These are phyloP conservation scores for Solanum tarijense DNA, from an alignment of 257 asterid species.

Conservation along the genomic window DNA sequence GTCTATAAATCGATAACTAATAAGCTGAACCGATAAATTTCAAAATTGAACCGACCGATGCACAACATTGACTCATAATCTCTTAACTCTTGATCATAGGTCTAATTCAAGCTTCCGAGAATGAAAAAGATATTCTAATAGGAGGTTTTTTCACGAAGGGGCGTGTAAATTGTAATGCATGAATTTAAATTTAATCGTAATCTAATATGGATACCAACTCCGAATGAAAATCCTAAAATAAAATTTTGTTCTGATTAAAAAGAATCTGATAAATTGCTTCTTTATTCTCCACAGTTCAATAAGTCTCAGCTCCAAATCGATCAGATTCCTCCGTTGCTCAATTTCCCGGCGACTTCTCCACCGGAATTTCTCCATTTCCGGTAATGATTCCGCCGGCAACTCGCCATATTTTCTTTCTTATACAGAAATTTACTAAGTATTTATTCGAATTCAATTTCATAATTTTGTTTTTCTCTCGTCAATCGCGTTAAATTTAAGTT, in stretches of 20 bases:
- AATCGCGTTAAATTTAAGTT: background rate
- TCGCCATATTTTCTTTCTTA: background rate
- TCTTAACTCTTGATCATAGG: background rate
- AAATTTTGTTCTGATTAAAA: background rate
- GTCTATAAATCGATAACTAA: too few species aligned
- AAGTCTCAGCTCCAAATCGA: background rate
- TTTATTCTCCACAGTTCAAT: background rate
- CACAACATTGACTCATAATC: too few species aligned
- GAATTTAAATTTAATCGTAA: background rate
- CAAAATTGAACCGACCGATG: too few species aligned
- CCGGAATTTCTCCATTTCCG: background rate
- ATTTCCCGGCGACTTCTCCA: background rate
- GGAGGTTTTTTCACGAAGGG: background rate
- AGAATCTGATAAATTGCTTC: background rate
- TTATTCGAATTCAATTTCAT: background rate
- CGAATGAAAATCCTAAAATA: background rate
- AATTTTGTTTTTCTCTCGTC: background rate
- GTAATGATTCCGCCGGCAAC: background rate
- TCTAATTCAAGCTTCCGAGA: background rate
- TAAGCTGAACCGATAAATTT: too few species aligned
- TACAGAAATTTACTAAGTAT: background rate
- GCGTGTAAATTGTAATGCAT: too few species aligned
- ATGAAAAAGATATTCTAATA: too few species aligned
- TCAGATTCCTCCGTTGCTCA: background rate
- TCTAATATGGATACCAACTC: too few species aligned